A percentile compares a stretch with the other conserved stretches of the same genome.
phyloP scores from a whole-genome alignment of 2,329 filamentous ascomycete genomes.

The Zymoseptoria ardabiliae region DNA sequence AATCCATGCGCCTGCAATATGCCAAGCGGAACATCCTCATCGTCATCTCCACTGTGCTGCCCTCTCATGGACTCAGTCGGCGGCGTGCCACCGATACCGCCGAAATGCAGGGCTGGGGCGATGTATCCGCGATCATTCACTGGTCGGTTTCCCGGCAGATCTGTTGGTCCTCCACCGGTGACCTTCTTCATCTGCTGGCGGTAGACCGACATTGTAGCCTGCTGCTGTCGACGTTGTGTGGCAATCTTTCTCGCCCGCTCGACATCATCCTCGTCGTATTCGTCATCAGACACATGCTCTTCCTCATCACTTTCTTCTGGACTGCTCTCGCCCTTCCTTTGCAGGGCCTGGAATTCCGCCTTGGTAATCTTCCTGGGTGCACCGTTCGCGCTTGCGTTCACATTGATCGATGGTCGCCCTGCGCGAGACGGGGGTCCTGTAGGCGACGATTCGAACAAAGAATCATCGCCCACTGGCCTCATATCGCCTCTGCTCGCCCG shows the following conservation, averaged over 20 bases:
- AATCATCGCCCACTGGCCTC: slow-evolving; percentile 14
- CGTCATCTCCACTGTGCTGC: slow-evolving; percentile 56
- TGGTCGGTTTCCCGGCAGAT: slow-evolving; percentile 42
- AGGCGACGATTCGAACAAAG: slow-evolving; percentile 29
- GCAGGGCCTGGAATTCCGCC: slow-evolving; percentile 74
- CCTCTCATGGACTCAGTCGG: slow-evolving; percentile 20
- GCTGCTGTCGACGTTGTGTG: slow-evolving; percentile 76
- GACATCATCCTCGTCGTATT: slow-evolving; percentile 63
- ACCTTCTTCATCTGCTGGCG: slow-evolving; percentile 96
- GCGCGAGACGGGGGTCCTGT: slow-evolving; percentile 27
- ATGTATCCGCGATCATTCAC: slow-evolving; percentile 47
- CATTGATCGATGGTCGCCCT: slow-evolving; percentile 17
- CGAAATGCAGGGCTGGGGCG: slow-evolving; percentile 23
- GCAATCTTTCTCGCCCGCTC: slow-evolving; percentile 67
- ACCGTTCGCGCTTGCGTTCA: background rate
- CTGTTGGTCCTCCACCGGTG: slow-evolving; percentile 61
- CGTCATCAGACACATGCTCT: slow-evolving; percentile 50
- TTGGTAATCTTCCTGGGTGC: slow-evolving; percentile 74
- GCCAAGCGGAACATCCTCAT: slow-evolving; percentile 79
- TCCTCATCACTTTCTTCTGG: slow-evolving; percentile 29
- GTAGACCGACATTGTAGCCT: slow-evolving; percentile 83
- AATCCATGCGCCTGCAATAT: slow-evolving; percentile 87
- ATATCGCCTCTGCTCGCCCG: slow-evolving; percentile 11
- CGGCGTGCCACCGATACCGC: slow-evolving; percentile 25
- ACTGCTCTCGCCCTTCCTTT: slow-evolving; percentile 52